Evolutionary conservation across 2,329 filamentous ascomycete genomes (phyloP).

Genomic region (Byssoonygena ceratinophila): DNA sequence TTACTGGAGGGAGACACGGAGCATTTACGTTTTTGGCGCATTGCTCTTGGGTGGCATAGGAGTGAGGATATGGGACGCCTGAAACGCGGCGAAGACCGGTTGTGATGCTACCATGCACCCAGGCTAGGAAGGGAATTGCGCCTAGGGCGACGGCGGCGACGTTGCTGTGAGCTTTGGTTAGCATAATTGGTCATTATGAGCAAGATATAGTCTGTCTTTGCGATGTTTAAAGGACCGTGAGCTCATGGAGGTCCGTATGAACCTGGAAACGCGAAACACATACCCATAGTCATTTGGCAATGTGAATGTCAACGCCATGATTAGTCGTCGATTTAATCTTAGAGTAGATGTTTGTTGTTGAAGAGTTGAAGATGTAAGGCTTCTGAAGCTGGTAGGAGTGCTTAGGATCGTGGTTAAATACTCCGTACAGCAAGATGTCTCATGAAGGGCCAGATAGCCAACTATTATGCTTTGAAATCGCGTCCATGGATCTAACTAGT

Average conservation of each 20-base stretch:
- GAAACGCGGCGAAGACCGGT: conserved; percentile 41
- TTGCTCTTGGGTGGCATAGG: conserved; percentile 48
- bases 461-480: conserved; percentile 2
- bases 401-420: too few relatives aligned
- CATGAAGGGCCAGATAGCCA: background rate
- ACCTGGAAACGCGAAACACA: too few relatives aligned
- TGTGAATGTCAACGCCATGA: conserved; percentile 33
- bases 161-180: conserved; percentile 34
- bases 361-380: background rate
- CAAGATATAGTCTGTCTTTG: too few relatives aligned
- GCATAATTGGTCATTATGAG: too few relatives aligned
- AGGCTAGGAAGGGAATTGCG: conserved; percentile 44
- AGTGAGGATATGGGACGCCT: conserved; percentile 47
- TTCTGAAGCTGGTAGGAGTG: background rate
- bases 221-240: too few relatives aligned
- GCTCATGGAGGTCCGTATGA: too few relatives aligned
- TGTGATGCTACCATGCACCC: conserved; percentile 43
- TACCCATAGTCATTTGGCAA: conserved; percentile 43
- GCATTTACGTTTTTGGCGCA: conserved; percentile 37
- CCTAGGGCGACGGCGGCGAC: conserved; percentile 46
- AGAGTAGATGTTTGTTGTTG: too few relatives aligned
- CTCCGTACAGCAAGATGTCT: too few relatives aligned
- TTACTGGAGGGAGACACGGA: background rate
- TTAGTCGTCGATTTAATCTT: too few relatives aligned
- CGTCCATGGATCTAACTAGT: background rate